A percentile compares a stretch with the other conserved stretches of the same genome.
Evolutionary conservation across 805 yeast species (phyloP).

Genomic region (Blastobotrys terrestris): DNA sequence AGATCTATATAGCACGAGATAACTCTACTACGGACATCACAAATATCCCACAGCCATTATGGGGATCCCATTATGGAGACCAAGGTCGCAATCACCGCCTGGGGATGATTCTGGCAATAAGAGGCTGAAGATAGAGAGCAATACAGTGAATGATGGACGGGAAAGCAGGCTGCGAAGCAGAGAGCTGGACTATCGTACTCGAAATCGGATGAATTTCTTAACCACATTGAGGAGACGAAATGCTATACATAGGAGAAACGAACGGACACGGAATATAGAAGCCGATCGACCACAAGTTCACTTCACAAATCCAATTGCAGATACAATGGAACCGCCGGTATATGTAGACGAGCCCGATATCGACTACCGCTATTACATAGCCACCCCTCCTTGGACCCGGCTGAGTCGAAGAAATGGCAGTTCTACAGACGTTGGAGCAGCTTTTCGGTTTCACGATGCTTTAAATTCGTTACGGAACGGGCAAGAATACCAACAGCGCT

Average conservation of each 20-base stretch:
- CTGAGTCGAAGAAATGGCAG: background rate
- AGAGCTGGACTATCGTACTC: background rate
- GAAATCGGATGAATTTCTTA: background rate
- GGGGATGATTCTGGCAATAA: background rate
- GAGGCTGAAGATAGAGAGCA: background rate
- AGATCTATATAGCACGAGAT: too few species aligned
- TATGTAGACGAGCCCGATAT: background rate
- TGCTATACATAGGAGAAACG: background rate
- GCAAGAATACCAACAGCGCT: background rate
- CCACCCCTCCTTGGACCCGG: background rate
- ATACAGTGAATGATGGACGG: background rate
- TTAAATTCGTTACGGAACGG: background rate
- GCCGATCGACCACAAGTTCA: slow-evolving; percentile 15
- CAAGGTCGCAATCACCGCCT: slow-evolving; percentile 6
- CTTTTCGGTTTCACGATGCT: background rate
- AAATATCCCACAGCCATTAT: background rate
- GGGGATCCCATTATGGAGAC: slow-evolving; percentile 15
- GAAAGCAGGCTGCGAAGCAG: background rate
- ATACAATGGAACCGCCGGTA: slow-evolving; percentile 4
- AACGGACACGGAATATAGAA: background rate
- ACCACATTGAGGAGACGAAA: background rate
- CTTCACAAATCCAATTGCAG: slow-evolving; percentile 17
- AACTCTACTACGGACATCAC: too few species aligned
- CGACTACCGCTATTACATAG: background rate
- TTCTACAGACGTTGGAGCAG: background rate